phyloP scores from a whole-genome alignment of 2,329 filamentous ascomycete genomes.

The Diplodia intermedia region DNA sequence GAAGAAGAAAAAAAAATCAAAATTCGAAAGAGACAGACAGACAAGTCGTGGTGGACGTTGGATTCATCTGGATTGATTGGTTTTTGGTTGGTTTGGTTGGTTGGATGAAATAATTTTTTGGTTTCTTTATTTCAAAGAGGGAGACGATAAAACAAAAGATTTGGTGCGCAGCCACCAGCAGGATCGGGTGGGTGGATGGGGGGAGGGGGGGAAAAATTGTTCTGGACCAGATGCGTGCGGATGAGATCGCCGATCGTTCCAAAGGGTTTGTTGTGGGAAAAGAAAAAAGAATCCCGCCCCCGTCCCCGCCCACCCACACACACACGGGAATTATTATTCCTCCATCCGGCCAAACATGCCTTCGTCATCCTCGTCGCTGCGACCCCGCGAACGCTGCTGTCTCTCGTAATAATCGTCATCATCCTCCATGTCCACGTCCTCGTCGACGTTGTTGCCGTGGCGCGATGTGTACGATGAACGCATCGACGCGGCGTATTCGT shows the following conservation, averaged over 20 bases:
- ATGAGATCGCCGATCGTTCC: constrained; percentile 1
- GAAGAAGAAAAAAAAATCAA: constrained; percentile 21
- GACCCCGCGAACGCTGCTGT: constrained; percentile 57
- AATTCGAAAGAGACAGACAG: not conserved
- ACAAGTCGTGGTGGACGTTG: constrained; percentile 1
- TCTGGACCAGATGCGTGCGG: not conserved
- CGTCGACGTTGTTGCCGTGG: constrained; percentile 34
- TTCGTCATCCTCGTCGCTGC: constrained; percentile 89
- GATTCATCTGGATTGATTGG: not conserved
- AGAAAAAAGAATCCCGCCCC: not conserved
- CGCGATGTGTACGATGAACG: constrained; percentile 34
- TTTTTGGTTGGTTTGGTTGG: not conserved
- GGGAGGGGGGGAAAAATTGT: not conserved
- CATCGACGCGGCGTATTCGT: constrained; percentile 36
- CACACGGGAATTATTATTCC: constrained; percentile 55
- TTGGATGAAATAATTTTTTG: constrained; percentile 21
- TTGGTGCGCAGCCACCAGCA: not conserved
- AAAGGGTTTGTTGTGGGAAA: not conserved
- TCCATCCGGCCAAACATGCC: constrained; percentile 98
- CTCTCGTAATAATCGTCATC: constrained; percentile 69
- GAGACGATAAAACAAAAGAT: constrained; percentile 1
- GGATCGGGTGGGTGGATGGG: not conserved
- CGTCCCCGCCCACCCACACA: too few relatives aligned
- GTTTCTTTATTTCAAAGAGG: constrained; percentile 13
- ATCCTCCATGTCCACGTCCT: constrained; percentile 60